Conservation (phyloP, 257 asterid species). For the Solanum tarapatanum region DNA sequence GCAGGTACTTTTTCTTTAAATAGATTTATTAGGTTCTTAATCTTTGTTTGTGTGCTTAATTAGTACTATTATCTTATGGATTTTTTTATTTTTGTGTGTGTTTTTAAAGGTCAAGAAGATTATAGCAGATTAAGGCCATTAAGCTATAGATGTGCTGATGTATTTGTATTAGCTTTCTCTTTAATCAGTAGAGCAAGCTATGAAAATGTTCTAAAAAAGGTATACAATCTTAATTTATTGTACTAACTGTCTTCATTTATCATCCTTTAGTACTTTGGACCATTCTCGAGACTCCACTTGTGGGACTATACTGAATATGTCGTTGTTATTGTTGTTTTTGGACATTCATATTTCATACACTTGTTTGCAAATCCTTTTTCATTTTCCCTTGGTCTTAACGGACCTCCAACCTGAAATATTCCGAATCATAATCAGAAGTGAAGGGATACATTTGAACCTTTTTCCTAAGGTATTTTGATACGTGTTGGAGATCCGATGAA, state of each 20-base stretch:
- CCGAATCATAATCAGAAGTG: neutral
- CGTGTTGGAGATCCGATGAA: neutral
- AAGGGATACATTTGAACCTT: neutral
- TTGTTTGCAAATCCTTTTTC: neutral
- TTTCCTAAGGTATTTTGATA: neutral
- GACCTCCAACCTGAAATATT: neutral
- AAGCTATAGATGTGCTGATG: constrained; percentile 92
- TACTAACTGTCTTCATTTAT: neutral
- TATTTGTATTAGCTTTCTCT: constrained; percentile 83
- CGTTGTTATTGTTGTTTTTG: neutral
- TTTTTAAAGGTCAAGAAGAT: constrained; percentile 74
- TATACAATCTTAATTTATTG: constrained; percentile 4
- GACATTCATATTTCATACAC: neutral
- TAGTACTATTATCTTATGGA: neutral
- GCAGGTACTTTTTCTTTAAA: constrained; percentile 42
- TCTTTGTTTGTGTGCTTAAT: neutral
- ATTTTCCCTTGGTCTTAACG: neutral
- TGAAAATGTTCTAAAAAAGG: constrained; percentile 93
- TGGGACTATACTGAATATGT: neutral
- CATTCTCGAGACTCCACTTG: neutral
- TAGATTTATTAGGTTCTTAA: neutral
- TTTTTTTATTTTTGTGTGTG: neutral
- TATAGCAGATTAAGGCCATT: constrained; percentile 95
- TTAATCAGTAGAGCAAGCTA: constrained; percentile 92
- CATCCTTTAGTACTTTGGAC: neutral